Evolutionary conservation across 2,329 filamentous ascomycete species (phyloP), one percentile per base, ranked within the genome.

Genomic region (Penicillium sclerotigenum): DNA sequence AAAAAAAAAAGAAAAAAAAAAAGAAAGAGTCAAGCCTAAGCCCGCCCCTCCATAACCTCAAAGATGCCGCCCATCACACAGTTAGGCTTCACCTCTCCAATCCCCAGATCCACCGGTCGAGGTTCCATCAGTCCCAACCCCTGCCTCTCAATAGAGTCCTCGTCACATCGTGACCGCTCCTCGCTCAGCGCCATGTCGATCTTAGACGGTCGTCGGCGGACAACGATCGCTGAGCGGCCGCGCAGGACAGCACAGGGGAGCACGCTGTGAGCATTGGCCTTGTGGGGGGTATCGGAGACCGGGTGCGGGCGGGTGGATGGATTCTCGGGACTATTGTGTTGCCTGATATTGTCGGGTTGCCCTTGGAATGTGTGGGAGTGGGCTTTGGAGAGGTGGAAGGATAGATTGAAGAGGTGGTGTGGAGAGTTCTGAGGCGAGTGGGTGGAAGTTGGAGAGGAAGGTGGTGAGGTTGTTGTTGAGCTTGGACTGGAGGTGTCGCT

Each of bases 61-160:
- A 77, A 75, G 33, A 79, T 79, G 9, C 77, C 77, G 16, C 76
- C 76, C 71, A 79, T 74, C 24, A 79, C 75, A 59, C 74, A 75
- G 18, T 69, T 64, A 18, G 73, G 73, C 59, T 68, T 68, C 36
- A 36, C 50, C 26, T 31, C 54, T 45, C 49, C 57, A 46, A 50
- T 43, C 34, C 43, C 53, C 46, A 68, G 63, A 55, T 75, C 73
- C 8, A 76, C 72, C 0, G 77, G 77, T 18, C 77, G 63, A 1
- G 77, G 77, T 63, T 79, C 77, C 67, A 79, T 69, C 20, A 79
- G 64, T 22, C 70, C 72, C 37, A 79, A 55, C 0, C 77, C 76
- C 47, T 73, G 64, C 11, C 74, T 62, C 58, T 77, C 75, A 58
- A 75, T 66, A 0, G 67, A 54, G 47, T 79, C 72, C 33, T 64